phyloP scores from a whole-genome alignment of 192 early-diverging fungal species.

The Umbelopsis sp. region DNA sequence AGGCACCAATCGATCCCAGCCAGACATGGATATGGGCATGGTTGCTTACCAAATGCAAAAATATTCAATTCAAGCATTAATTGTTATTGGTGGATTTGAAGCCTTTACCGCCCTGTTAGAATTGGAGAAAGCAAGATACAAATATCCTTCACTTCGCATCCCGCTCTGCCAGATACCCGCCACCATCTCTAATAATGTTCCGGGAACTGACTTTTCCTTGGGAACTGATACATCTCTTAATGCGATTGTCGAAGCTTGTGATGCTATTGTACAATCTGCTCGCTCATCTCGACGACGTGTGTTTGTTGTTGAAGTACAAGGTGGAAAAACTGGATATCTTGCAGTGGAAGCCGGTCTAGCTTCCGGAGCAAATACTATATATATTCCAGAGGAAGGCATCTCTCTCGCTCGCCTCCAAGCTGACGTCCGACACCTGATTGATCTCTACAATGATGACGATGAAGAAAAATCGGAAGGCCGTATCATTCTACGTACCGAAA shows the following conservation, averaged over 20 bases:
- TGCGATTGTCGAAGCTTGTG: slow-evolving; percentile 86
- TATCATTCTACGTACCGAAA: slow-evolving; percentile 82
- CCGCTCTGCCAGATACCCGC: slow-evolving; percentile 92
- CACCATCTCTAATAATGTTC: slow-evolving; percentile 97
- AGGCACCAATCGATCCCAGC: slow-evolving; percentile 93
- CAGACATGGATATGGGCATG: slow-evolving; percentile 78
- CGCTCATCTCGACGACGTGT: slow-evolving; percentile 87
- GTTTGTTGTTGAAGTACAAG: slow-evolving; percentile 97
- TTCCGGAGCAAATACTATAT: slow-evolving; percentile 83
- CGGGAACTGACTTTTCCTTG: slow-evolving; percentile 92
- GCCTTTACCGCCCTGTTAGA: slow-evolving; percentile 78
- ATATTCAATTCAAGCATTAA: slow-evolving; percentile 81
- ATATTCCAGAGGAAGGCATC: slow-evolving; percentile 94
- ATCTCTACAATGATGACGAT: slow-evolving; percentile 76
- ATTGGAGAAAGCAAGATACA: slow-evolving; percentile 66
- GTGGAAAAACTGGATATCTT: slow-evolving; percentile 92
- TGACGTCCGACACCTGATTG: slow-evolving; percentile 79
- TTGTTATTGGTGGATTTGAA: slow-evolving; percentile 96
- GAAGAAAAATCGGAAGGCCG: slow-evolving; percentile 76
- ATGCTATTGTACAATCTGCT: slow-evolving; percentile 91
- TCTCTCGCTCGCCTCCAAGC: slow-evolving; percentile 76
- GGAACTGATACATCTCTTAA: slow-evolving; percentile 94
- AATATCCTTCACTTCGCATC: slow-evolving; percentile 94
- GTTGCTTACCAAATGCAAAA: slow-evolving; percentile 94
- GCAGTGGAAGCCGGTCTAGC: slow-evolving; percentile 83